Conservation (phyloP, 2,329 filamentous ascomycete genomes). For the Pseudonectria foliicola region DNA sequence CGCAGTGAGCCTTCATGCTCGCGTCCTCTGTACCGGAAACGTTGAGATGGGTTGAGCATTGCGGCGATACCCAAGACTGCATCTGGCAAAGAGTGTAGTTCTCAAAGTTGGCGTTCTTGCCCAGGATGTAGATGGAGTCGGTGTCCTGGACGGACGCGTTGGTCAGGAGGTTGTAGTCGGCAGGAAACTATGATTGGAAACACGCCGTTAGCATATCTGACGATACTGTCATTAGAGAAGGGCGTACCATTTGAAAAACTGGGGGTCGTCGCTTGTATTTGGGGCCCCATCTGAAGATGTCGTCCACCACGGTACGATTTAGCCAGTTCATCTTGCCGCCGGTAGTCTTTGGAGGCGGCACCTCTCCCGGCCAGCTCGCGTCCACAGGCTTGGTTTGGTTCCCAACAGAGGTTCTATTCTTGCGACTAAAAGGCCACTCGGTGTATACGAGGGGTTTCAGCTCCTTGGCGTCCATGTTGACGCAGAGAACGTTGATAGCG, state of each 20-base stretch:
- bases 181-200: slow-evolving; percentile 38
- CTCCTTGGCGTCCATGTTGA: slow-evolving; percentile 53
- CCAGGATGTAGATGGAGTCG: slow-evolving; percentile 60
- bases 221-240: slow-evolving; percentile 1
- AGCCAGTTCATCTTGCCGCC: slow-evolving; percentile 30
- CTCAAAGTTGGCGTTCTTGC: slow-evolving; percentile 32
- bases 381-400: slow-evolving; percentile 26
- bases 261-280: slow-evolving; percentile 44
- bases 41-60: slow-evolving; percentile 59
- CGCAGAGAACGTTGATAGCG: slow-evolving; percentile 65
- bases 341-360: slow-evolving; percentile 26
- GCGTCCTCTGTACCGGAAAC: slow-evolving; percentile 52
- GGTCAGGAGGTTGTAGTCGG: slow-evolving; percentile 58
- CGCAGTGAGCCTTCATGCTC: slow-evolving; percentile 53
- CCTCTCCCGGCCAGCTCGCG: slow-evolving; percentile 30
- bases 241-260: slow-evolving; percentile 41
- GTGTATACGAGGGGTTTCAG: slow-evolving; percentile 59
- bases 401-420: slow-evolving; percentile 25
- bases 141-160: slow-evolving; percentile 39
- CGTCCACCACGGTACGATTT: slow-evolving; percentile 56
- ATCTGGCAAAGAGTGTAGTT: slow-evolving; percentile 64
- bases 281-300: slow-evolving; percentile 61
- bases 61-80: slow-evolving; percentile 53
- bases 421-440: slow-evolving; percentile 44
- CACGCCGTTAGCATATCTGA: no score